Evolutionary conservation across 2,329 filamentous ascomycete species (phyloP).

Genomic region (Alternaria brassicae): DNA sequence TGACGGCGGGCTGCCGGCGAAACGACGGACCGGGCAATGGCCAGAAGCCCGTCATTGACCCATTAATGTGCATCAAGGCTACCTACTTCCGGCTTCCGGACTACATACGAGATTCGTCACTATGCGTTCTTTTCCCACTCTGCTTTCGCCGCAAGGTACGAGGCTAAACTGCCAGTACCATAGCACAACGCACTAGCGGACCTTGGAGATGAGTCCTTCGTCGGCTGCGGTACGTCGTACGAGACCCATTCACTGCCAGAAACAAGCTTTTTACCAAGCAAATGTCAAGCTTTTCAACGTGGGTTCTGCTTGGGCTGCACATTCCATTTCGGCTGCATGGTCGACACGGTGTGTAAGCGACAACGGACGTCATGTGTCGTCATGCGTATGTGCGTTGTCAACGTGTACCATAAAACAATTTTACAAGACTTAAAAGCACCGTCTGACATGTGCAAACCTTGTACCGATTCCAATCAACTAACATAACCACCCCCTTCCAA

Average conservation of each 20-base stretch:
- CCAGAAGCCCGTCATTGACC: not conserved
- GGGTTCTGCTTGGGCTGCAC: not conserved
- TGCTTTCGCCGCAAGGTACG: conserved; percentile 1
- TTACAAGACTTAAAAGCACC: not conserved
- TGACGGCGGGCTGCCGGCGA: conserved; percentile 2
- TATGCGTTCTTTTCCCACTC: conserved; percentile 1
- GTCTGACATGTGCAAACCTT: not conserved
- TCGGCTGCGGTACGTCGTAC: not conserved
- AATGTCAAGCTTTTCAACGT: conserved; percentile 37
- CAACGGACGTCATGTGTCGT: conserved; percentile 19
- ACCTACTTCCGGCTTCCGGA: not conserved
- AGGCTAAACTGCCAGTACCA: not conserved
- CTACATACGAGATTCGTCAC: not conserved
- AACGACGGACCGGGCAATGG: not conserved
- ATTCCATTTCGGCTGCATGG: not conserved
- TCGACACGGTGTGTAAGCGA: not conserved
- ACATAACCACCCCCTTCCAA: not conserved
- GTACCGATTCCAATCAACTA: not conserved
- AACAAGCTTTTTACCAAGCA: conserved; percentile 42
- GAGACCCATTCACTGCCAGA: conserved; percentile 2
- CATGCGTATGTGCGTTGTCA: conserved; percentile 13
- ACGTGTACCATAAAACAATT: conserved; percentile 2
- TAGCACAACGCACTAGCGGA: conserved; percentile 1
- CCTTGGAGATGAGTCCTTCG: not conserved
- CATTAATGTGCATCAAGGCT: not conserved